Conservation (phyloP, 306 rosid species). For the Mucuna pruriens region DNA sequence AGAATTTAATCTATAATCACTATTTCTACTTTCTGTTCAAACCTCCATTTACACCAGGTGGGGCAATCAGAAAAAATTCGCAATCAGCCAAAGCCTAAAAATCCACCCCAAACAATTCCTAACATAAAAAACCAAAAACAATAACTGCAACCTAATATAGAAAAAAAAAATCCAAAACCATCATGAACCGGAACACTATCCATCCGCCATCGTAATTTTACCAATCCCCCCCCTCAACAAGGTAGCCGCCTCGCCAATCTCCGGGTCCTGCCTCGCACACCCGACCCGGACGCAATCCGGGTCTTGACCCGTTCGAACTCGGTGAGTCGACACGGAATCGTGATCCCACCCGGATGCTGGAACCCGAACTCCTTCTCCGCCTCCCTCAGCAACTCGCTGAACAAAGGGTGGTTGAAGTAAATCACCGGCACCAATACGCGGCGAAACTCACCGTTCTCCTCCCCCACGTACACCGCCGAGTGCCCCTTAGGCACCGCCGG, state of each 20-base stretch:
- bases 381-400: constrained; percentile 69
- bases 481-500: constrained; percentile 79
- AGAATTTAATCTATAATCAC: background rate
- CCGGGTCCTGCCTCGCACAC: constrained; percentile 12
- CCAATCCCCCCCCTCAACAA: constrained; percentile 2
- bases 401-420: constrained; percentile 88
- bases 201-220: background rate
- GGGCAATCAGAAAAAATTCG: background rate
- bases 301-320: constrained; percentile 81
- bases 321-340: constrained; percentile 76
- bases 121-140: background rate
- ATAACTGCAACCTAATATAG: background rate
- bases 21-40: constrained; percentile 28
- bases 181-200: too few species aligned
- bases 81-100: background rate
- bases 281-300: constrained; percentile 67
- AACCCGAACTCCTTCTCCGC: constrained; percentile 83
- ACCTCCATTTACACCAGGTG: constrained; percentile 19
- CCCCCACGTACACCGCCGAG: constrained; percentile 87
- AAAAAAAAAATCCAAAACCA: background rate
- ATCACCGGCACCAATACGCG: constrained; percentile 90
- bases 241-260: constrained; percentile 49
- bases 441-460: constrained; percentile 71
- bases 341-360: constrained; percentile 81
- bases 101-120: background rate